phyloP scores from a whole-genome alignment of 495 filamentous ascomycete species.

The Cercophora samala region DNA sequence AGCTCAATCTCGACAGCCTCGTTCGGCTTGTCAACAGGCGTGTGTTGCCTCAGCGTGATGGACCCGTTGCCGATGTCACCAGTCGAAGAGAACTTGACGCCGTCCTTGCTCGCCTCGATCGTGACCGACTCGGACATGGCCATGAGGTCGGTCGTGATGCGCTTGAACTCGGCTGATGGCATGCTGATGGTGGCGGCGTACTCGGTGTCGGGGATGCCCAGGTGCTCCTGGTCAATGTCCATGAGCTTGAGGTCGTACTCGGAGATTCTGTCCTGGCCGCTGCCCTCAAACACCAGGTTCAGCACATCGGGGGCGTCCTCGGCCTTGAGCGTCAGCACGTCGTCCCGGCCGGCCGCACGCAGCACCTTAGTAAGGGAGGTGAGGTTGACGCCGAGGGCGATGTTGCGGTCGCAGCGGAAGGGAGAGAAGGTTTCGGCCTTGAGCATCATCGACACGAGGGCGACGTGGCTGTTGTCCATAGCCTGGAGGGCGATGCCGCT shows the following conservation, averaged over 20 bases:
- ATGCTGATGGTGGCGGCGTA: constrained; percentile 89
- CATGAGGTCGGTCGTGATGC: constrained; percentile 89
- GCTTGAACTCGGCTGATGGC: constrained; percentile 87
- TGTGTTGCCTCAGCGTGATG: constrained; percentile 85
- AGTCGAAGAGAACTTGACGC: constrained; percentile 89
- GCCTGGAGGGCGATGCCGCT: constrained; percentile 96
- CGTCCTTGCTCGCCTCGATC: constrained; percentile 96
- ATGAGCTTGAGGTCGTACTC: constrained; percentile 99
- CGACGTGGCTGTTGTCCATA: constrained; percentile 99
- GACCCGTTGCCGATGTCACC: constrained; percentile 96
- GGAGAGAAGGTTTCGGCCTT: constrained; percentile 93
- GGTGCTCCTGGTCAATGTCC: constrained; percentile 99
- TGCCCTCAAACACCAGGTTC: constrained; percentile 93
- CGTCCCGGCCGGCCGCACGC: constrained; percentile 88
- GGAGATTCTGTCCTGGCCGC: constrained; percentile 81
- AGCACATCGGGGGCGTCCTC: constrained; percentile 94
- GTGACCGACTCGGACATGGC: constrained; percentile 91
- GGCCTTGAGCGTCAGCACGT: constrained; percentile 94
- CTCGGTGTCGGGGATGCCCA: constrained; percentile 97
- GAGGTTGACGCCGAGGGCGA: constrained; percentile 96
- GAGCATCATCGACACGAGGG: constrained; percentile 97
- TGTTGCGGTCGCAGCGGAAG: constrained; percentile 98
- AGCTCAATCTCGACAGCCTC: constrained; percentile 85
- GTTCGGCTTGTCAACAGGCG: constrained; percentile 85
- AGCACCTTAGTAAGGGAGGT: constrained; percentile 95